phyloP scores from a whole-genome alignment of 2,329 filamentous ascomycete species.

The Penicillium psychrosexuale region DNA sequence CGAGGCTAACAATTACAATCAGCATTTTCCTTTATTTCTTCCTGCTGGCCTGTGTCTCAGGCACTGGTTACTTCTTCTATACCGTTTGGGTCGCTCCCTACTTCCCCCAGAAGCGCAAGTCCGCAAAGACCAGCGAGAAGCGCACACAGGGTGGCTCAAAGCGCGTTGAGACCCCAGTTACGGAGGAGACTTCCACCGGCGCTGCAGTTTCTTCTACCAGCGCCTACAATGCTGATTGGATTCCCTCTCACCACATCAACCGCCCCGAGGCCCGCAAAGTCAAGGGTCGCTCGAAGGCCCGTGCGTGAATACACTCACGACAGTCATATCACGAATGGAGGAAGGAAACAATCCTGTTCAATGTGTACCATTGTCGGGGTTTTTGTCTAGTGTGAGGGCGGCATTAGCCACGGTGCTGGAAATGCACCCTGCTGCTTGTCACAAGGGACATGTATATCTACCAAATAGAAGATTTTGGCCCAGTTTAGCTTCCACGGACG shows the following conservation, averaged over 20 bases:
- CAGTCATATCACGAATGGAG: neutral
- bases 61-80: conserved; percentile 93
- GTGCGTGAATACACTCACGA: conserved; percentile 26
- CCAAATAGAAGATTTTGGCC: conserved; percentile 10
- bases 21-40: conserved; percentile 98
- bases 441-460: conserved; percentile 19
- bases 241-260: conserved; percentile 83
- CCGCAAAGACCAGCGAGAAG: conserved; percentile 24
- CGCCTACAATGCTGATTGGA: conserved; percentile 89
- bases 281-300: conserved; percentile 48
- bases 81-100: conserved; percentile 95
- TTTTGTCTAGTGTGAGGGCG: conserved; percentile 2
- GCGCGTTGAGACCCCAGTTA: conserved; percentile 62
- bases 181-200: conserved; percentile 65
- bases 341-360: conserved; percentile 4
- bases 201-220: conserved; percentile 67
- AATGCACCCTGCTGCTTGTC: conserved; percentile 15
- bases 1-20: conserved; percentile 16
- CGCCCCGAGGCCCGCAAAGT: conserved; percentile 68
- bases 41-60: conserved; percentile 72
- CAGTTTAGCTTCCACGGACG: conserved; percentile 4
- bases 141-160: conserved; percentile 54
- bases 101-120: conserved; percentile 71
- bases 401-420: conserved; percentile 12
- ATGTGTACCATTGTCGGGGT: conserved; percentile 3